A percentile compares a stretch with the other conserved stretches of the same genome.
Conservation (phyloP, 2,329 filamentous ascomycete species). For the Neodidymelliopsis sp. region DNA sequence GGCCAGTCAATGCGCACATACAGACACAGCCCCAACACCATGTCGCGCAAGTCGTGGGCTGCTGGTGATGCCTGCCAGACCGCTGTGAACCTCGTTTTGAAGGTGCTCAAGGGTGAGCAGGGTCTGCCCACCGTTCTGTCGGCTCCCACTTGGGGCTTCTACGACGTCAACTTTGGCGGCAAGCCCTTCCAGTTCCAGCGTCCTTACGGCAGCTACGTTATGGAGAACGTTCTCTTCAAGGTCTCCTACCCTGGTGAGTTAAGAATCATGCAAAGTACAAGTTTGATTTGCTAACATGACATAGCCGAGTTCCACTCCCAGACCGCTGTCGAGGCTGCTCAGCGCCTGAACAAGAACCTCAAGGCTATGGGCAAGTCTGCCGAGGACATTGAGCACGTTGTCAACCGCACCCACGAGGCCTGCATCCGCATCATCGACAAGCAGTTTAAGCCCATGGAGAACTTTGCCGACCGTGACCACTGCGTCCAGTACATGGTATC, state of each 20-base stretch:
- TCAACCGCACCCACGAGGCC: constrained; percentile 96
- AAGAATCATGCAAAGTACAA: not conserved
- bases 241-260: constrained; percentile 90
- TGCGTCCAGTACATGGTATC: constrained; percentile 99
- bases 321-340: constrained; percentile 93
- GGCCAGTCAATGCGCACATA: constrained; percentile 96
- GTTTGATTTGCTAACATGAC: constrained; percentile 30
- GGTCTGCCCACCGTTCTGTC: constrained; percentile 93
- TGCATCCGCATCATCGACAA: constrained; percentile 99
- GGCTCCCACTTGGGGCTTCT: constrained; percentile 96
- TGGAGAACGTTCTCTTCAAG: constrained; percentile 99
- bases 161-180: constrained; percentile 96
- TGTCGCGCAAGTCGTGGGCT: constrained; percentile 99
- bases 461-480: constrained; percentile 99
- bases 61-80: constrained; percentile 97
- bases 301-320: constrained; percentile 95
- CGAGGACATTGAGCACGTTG: constrained; percentile 87
- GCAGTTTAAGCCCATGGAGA: constrained; percentile 99
- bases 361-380: constrained; percentile 87
- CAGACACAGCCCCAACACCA: constrained; percentile 97
- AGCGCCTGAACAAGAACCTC: constrained; percentile 85
- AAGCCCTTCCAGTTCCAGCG: constrained; percentile 93
- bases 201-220: constrained; percentile 96
- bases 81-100: constrained; percentile 88
- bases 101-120: constrained; percentile 89